phyloP scores from a whole-genome alignment of 495 filamentous ascomycete species.

The Penicillium canariense region DNA sequence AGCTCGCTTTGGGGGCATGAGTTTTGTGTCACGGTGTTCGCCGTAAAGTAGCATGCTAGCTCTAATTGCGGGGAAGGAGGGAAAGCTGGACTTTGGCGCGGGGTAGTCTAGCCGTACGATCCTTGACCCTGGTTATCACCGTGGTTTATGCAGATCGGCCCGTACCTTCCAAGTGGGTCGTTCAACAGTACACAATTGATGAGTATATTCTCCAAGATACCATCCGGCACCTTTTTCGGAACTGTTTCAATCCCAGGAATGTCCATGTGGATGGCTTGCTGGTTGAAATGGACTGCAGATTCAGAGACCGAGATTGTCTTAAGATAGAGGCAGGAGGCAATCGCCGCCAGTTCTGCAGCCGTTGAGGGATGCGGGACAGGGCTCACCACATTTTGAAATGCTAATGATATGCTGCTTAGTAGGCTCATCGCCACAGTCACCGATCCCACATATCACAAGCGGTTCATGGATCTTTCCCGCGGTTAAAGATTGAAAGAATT shows the following conservation, averaged over 20 bases:
- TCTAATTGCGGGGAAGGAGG: too few species aligned
- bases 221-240: neutral
- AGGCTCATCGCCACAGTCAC: neutral
- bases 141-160: neutral
- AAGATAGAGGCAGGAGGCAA: neutral
- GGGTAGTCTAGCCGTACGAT: too few species aligned
- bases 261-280: neutral
- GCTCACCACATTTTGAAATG: neutral
- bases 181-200: neutral
- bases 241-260: neutral
- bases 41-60: too few species aligned
- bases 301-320: neutral
- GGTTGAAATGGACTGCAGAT: too few species aligned
- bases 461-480: neutral
- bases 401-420: neutral
- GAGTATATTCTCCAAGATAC: neutral
- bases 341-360: neutral
- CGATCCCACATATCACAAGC: neutral
- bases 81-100: too few species aligned
- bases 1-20: constrained; percentile 32
- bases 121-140: neutral
- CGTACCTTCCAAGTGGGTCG: neutral
- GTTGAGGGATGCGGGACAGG: neutral
- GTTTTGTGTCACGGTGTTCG: too few species aligned
- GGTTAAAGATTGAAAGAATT: neutral